Percentiles rank a stretch among this genome's conserved stretches.
phyloP scores from a whole-genome alignment of 2,329 filamentous ascomycete genomes.

The Tolypocladium guangdongense region DNA sequence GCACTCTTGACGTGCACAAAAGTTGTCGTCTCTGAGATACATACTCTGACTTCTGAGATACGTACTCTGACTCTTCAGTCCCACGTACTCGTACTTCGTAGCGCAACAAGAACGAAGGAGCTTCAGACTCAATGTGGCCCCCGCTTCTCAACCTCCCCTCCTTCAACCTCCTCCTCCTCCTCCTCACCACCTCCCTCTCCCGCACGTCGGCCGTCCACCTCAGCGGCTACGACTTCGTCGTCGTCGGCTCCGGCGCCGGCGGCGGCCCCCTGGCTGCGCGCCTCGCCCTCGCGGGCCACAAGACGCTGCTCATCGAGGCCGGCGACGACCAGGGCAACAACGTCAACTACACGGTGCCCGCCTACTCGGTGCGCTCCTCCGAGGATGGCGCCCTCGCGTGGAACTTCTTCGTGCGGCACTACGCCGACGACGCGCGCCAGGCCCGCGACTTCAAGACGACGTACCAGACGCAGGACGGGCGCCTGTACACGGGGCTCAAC shows the following conservation, averaged over 20 bases:
- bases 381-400: conserved; percentile 46
- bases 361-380: conserved; percentile 28
- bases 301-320: conserved; percentile 49
- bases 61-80: neutral
- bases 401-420: conserved; percentile 56
- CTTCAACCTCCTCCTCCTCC: neutral
- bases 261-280: conserved; percentile 47
- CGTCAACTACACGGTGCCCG: conserved; percentile 41
- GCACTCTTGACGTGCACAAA: no score
- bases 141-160: neutral
- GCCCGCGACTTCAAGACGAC: conserved; percentile 47
- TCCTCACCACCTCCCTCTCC: conserved; percentile 15
- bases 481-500: conserved; percentile 30
- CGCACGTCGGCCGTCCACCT: conserved; percentile 1
- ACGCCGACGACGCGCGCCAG: conserved; percentile 40
- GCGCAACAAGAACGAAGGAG: neutral
- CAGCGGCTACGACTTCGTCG: conserved; percentile 40
- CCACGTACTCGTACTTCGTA: no score
- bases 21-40: no score
- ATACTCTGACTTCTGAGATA: no score
- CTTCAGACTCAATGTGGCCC: neutral
- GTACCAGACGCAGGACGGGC: conserved; percentile 39
- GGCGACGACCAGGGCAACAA: conserved; percentile 43
- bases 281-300: conserved; percentile 47
- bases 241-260: conserved; percentile 51